Conservation (phyloP, 192 early-diverging fungal species). For the Podila epicladia region DNA sequence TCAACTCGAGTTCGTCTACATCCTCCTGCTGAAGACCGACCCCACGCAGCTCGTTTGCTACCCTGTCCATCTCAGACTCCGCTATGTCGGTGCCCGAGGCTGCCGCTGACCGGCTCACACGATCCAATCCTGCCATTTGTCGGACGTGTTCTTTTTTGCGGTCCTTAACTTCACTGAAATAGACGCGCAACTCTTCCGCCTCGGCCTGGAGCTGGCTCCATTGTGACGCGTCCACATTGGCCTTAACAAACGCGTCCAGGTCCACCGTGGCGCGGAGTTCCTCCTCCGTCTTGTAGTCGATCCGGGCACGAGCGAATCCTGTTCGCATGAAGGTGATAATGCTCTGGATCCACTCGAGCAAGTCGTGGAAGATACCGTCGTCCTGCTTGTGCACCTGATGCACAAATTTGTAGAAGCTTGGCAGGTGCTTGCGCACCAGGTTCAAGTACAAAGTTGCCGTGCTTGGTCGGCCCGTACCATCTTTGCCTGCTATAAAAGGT, state of each 20-base stretch:
- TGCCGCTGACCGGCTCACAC: not conserved
- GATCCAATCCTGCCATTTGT: conserved; percentile 19
- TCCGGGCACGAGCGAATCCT: conserved; percentile 35
- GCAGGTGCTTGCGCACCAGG: conserved; percentile 55
- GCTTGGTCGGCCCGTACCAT: not conserved
- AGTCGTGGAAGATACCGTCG: conserved; percentile 50
- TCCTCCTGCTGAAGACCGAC: conserved; percentile 48
- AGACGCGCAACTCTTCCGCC: conserved; percentile 10
- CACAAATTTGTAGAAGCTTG: conserved; percentile 58
- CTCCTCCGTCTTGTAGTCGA: conserved; percentile 24
- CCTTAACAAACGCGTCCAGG: conserved; percentile 17
- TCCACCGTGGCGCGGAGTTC: conserved; percentile 14
- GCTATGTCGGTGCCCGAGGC: not conserved
- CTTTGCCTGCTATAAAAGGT: too few species aligned
- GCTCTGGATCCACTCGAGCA: conserved; percentile 51
- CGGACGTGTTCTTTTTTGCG: conserved; percentile 21
- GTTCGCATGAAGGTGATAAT: conserved; percentile 46
- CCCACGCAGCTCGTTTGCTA: conserved; percentile 27
- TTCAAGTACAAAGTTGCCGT: conserved; percentile 49
- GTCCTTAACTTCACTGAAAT: conserved; percentile 31
- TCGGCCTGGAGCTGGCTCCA: conserved; percentile 37
- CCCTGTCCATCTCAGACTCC: conserved; percentile 7
- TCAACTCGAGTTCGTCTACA: conserved; percentile 56
- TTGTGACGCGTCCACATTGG: conserved; percentile 27
- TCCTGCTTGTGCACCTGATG: conserved; percentile 58